A percentile compares a stretch with the other conserved stretches of the same genome.
These are phyloP conservation scores for Coemansia sp. DNA, from an alignment of 192 early-diverging fungal genomes.

Conservation along the genomic window DNA sequence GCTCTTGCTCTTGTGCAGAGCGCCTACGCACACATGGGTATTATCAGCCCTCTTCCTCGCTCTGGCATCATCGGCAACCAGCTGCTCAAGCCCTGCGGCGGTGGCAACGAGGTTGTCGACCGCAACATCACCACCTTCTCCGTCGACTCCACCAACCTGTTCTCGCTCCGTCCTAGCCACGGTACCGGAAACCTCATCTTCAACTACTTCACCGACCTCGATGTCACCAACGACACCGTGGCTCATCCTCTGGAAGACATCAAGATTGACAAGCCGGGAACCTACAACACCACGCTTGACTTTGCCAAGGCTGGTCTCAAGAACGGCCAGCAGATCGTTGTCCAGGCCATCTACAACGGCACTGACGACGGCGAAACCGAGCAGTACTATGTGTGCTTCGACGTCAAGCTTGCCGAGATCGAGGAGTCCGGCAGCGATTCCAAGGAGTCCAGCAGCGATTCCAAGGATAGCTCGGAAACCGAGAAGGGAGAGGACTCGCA, in stretches of 20 bases:
- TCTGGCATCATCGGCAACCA: constrained; percentile 32
- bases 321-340: constrained; percentile 42
- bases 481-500: not conserved
- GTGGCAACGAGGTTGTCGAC: constrained; percentile 25
- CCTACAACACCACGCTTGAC: constrained; percentile 30
- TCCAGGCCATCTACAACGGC: constrained; percentile 50
- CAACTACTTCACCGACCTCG: constrained; percentile 47
- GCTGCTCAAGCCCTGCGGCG: constrained; percentile 40
- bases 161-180: constrained; percentile 34
- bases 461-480: not conserved
- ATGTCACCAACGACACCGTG: constrained; percentile 30
- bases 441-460: constrained; percentile 9
- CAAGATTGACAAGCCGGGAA: constrained; percentile 22
- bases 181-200: constrained; percentile 44
- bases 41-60: constrained; percentile 43
- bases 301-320: constrained; percentile 42
- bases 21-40: constrained; percentile 34
- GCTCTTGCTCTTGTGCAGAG: constrained; percentile 31
- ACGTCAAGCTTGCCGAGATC: constrained; percentile 37
- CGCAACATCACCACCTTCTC: constrained; percentile 44
- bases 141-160: constrained; percentile 25
- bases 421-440: constrained; percentile 1
- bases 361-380: constrained; percentile 32
- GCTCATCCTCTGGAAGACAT: constrained; percentile 17
- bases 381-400: constrained; percentile 47